Percentiles rank a stretch among this genome's conserved stretches.
phyloP scores from a whole-genome alignment of 768 basidiomycete species.

The Boletus barrowsii region DNA sequence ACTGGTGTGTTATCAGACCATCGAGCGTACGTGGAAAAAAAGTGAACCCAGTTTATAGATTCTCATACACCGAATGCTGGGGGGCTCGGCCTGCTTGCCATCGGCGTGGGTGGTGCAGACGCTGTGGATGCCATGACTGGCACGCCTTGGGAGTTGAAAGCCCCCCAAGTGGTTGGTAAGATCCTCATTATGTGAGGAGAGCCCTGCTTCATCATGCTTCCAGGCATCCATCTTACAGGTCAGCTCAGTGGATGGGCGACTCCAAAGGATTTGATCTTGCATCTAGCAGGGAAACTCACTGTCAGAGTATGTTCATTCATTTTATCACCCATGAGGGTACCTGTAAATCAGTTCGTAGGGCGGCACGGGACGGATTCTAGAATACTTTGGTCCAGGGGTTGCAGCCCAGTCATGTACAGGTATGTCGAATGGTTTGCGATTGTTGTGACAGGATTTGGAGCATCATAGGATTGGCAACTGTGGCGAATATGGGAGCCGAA shows the following conservation, averaged over 20 bases:
- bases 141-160: constrained; percentile 97
- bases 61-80: constrained; percentile 99
- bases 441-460: background rate
- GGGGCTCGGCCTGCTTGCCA: constrained; percentile 92
- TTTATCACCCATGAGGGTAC: background rate
- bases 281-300: constrained; percentile 91
- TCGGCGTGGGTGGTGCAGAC: constrained; percentile 99
- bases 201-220: background rate
- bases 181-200: background rate
- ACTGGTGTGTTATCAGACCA: constrained; percentile 52
- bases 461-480: constrained; percentile 76
- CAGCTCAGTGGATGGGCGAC: constrained; percentile 88
- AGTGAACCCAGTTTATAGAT: constrained; percentile 45
- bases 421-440: constrained; percentile 22
- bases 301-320: constrained; percentile 62
- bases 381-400: constrained; percentile 96
- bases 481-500: constrained; percentile 99
- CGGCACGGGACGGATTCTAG: constrained; percentile 92
- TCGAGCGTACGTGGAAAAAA: background rate
- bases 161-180: constrained; percentile 78
- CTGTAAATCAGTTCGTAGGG: constrained; percentile 50
- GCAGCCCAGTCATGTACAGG: constrained; percentile 89
- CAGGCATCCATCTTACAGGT: constrained; percentile 87
- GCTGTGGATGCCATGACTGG: constrained; percentile 98
- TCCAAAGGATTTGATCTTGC: constrained; percentile 93